Evolutionary conservation across 2,329 filamentous ascomycete genomes (phyloP).

Genomic region (Xylariaceae sp.): DNA sequence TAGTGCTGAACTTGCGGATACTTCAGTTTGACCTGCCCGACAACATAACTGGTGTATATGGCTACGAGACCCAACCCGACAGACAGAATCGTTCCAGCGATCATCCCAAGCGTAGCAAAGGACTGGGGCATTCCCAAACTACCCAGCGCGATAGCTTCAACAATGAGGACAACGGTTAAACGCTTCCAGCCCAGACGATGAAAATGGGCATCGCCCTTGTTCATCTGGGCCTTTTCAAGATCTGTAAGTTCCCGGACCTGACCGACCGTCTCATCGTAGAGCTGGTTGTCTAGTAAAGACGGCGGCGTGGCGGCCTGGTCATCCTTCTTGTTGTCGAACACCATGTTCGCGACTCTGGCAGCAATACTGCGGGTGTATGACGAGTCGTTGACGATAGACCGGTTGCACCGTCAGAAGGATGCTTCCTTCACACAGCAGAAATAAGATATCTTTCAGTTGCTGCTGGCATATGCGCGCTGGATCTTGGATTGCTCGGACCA

Average conservation of each 20-base stretch:
- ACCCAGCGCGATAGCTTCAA: slow-evolving; percentile 54
- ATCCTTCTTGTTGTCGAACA: slow-evolving; percentile 19
- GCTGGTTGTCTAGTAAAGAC: slow-evolving; percentile 14
- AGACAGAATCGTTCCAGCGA: slow-evolving; percentile 43
- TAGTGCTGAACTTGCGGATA: slow-evolving; percentile 34
- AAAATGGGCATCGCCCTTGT: slow-evolving; percentile 46
- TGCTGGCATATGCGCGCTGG: background rate
- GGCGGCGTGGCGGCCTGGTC: slow-evolving; percentile 17
- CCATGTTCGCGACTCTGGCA: background rate
- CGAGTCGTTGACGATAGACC: background rate
- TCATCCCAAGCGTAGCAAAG: slow-evolving; percentile 53
- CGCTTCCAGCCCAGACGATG: slow-evolving; percentile 54
- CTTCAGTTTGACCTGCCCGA: slow-evolving; percentile 41
- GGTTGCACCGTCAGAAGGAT: background rate
- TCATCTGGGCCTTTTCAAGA: slow-evolving; percentile 45
- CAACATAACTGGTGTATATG: slow-evolving; percentile 46
- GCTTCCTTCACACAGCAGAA: background rate
- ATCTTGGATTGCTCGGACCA: background rate
- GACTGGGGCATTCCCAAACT: slow-evolving; percentile 48
- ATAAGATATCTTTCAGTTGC: no score
- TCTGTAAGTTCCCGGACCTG: slow-evolving; percentile 38
- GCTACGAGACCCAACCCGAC: slow-evolving; percentile 43
- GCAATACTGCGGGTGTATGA: background rate
- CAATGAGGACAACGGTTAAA: slow-evolving; percentile 51
- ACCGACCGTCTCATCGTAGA: slow-evolving; percentile 29